Percentiles rank a stretch among this genome's conserved stretches.
Conservation (phyloP, 2,329 filamentous ascomycete species). For the Aspergillus luchuensis region DNA sequence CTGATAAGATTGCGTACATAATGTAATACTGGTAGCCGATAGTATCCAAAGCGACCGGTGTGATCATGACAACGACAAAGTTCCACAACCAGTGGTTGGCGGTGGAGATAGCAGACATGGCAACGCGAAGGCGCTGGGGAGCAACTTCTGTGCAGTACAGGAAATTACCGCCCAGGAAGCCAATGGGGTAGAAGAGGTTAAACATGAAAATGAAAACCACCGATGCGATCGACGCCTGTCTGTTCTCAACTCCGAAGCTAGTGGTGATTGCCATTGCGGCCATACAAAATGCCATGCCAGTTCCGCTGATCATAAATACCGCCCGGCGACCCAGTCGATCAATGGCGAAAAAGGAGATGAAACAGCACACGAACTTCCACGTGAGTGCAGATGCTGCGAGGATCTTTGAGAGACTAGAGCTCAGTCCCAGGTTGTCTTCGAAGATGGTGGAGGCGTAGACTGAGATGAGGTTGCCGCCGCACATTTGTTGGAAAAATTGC, state of each 20-base stretch:
- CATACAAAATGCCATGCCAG: slow-evolving; percentile 60
- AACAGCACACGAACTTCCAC: slow-evolving; percentile 58
- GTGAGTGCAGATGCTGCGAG: slow-evolving; percentile 55
- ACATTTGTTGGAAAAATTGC: slow-evolving; percentile 26
- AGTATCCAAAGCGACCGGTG: slow-evolving; percentile 58
- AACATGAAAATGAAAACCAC: slow-evolving; percentile 58
- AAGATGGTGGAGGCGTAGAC: slow-evolving; percentile 23
- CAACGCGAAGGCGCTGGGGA: slow-evolving; percentile 56
- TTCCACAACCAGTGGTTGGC: slow-evolving; percentile 63
- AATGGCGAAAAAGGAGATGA: slow-evolving; percentile 54
- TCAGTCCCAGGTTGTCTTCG: slow-evolving; percentile 19
- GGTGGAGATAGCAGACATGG: slow-evolving; percentile 60
- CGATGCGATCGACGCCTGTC: slow-evolving; percentile 18
- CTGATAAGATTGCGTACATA: slow-evolving; percentile 53
- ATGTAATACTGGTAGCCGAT: slow-evolving; percentile 58
- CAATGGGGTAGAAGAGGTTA: slow-evolving; percentile 66
- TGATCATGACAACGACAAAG: slow-evolving; percentile 67
- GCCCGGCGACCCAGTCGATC: slow-evolving; percentile 54
- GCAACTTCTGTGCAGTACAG: slow-evolving; percentile 48
- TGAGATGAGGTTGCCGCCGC: slow-evolving; percentile 22
- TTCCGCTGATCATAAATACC: slow-evolving; percentile 56
- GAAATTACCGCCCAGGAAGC: slow-evolving; percentile 63
- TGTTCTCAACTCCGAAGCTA: slow-evolving; percentile 30
- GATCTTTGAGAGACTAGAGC: slow-evolving; percentile 28
- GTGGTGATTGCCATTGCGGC: slow-evolving; percentile 50